Percentiles rank a stretch among this genome's conserved stretches.
Conservation (phyloP, 139 green algal genomes). For the Coccomyxa sp. region DNA sequence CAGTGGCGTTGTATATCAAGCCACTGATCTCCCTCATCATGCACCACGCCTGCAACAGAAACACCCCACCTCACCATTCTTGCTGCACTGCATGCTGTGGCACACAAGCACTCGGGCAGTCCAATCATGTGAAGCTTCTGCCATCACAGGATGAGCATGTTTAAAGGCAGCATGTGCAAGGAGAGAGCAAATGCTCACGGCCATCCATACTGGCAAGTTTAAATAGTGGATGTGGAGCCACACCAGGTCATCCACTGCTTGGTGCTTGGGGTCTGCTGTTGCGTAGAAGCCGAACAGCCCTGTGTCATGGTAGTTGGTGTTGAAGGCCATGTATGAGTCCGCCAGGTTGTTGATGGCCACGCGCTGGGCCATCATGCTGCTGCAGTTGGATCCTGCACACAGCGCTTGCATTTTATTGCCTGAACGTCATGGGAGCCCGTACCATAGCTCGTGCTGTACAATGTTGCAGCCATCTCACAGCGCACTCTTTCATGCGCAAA, state of each 20-base stretch:
- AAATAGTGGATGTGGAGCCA: no score
- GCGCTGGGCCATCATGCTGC: slow-evolving; percentile 73
- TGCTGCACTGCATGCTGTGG: not conserved
- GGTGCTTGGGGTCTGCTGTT: slow-evolving; percentile 42
- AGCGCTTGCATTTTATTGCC: no score
- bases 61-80: not conserved
- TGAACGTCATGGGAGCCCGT: no score
- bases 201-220: no score
- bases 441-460: no score
- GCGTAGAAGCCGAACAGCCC: slow-evolving; percentile 96
- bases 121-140: not conserved
- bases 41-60: slow-evolving; percentile 55
- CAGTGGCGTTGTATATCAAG: slow-evolving; percentile 83
- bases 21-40: slow-evolving; percentile 71
- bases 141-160: not conserved
- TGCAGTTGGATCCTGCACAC: slow-evolving; percentile 22
- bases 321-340: slow-evolving; percentile 79
- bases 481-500: no score
- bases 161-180: no score
- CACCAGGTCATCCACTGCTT: not conserved
- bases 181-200: no score
- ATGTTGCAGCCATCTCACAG: no score
- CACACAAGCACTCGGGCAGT: not conserved
- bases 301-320: slow-evolving; percentile 90
- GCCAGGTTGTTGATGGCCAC: slow-evolving; percentile 82